Evolutionary conservation across 108 stramenopile species (phyloP).

Genomic region (Pseudonitzschia delicatissima): DNA sequence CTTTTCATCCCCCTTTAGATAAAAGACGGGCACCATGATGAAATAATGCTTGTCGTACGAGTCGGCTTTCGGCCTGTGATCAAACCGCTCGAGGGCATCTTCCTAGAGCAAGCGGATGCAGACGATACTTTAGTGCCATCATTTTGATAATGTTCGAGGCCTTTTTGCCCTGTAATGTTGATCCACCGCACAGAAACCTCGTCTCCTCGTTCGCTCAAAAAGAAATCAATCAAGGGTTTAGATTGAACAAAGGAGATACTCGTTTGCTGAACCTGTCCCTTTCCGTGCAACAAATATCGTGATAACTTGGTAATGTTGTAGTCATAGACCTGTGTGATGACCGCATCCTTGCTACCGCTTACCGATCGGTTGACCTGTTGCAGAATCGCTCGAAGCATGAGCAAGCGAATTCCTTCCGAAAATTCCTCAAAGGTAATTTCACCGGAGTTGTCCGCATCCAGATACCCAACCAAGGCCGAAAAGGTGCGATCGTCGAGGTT

Average conservation of each 20-base stretch:
- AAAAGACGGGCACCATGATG: constrained; percentile 35
- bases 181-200: constrained; percentile 36
- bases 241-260: not conserved
- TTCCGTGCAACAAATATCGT: constrained; percentile 5
- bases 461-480: constrained; percentile 14
- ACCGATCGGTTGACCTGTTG: not conserved
- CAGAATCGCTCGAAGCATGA: constrained; percentile 27
- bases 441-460: constrained; percentile 35
- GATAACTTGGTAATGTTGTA: constrained; percentile 8
- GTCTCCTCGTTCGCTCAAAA: not conserved
- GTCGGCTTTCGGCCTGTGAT: constrained; percentile 34
- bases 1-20: not conserved
- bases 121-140: constrained; percentile 29
- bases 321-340: constrained; percentile 8
- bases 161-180: constrained; percentile 17
- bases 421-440: constrained; percentile 43
- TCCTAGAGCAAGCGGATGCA: constrained; percentile 44
- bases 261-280: not conserved
- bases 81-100: constrained; percentile 27
- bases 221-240: constrained; percentile 1
- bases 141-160: constrained; percentile 29
- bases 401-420: constrained; percentile 25
- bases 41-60: constrained; percentile 31
- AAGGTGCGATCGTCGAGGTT: constrained; percentile 12
- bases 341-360: not conserved